Evolutionary conservation across 2,329 filamentous ascomycete species (phyloP).

Genomic region (Aphanoascus verrucosus): DNA sequence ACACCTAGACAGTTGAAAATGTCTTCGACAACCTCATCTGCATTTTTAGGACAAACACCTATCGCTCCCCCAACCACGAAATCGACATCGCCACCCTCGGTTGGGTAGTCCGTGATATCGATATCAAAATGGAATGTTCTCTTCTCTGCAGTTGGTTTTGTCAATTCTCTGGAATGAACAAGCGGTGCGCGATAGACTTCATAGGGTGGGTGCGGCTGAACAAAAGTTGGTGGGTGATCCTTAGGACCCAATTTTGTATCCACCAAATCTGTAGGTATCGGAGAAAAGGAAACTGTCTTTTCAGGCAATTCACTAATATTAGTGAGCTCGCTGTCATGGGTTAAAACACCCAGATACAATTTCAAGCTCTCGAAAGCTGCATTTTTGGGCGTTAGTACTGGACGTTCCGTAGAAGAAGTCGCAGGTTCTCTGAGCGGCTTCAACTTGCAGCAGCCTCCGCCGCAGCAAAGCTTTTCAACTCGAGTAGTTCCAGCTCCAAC

Average conservation of each 20-base stretch:
- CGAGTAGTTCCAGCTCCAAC: conserved; percentile 47
- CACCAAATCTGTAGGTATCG: conserved; percentile 27
- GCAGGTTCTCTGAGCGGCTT: conserved; percentile 42
- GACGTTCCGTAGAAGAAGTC: conserved; percentile 34
- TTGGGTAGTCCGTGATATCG: conserved; percentile 88
- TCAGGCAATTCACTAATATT: conserved; percentile 62
- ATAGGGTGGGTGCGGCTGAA: conserved; percentile 90
- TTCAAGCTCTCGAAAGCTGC: conserved; percentile 70
- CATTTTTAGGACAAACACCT: conserved; percentile 83
- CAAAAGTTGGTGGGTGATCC: conserved; percentile 70
- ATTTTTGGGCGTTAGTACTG: conserved; percentile 60
- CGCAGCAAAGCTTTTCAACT: conserved; percentile 53
- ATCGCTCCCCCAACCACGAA: conserved; percentile 96
- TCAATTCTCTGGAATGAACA: conserved; percentile 74
- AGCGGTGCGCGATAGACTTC: conserved; percentile 84
- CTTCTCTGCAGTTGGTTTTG: conserved; percentile 82
- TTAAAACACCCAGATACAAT: conserved; percentile 65
- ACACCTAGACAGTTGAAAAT: conserved; percentile 72
- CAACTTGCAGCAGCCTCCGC: conserved; percentile 54
- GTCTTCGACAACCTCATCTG: conserved; percentile 63
- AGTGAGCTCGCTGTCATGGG: conserved; percentile 57
- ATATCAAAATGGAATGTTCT: conserved; percentile 95
- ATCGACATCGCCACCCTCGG: conserved; percentile 66
- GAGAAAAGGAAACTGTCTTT: conserved; percentile 58
- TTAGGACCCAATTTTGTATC: conserved; percentile 29